phyloP scores from a whole-genome alignment of 441 rosid genomes.

The Adansonia rubrostipa region DNA sequence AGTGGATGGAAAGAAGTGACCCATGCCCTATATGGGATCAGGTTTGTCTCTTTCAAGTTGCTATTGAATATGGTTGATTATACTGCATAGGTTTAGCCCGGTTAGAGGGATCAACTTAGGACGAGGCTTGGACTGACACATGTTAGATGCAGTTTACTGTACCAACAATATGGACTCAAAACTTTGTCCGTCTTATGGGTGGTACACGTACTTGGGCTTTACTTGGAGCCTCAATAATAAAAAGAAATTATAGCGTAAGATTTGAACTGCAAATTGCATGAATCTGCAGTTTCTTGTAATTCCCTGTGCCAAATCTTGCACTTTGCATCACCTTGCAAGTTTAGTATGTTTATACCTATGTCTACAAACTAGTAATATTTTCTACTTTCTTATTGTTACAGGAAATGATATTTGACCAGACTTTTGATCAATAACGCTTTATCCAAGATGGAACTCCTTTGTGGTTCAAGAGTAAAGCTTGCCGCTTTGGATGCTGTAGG shows the following conservation, averaged over 20 bases:
- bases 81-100: neutral
- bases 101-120: neutral
- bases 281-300: neutral
- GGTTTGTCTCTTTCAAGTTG: constrained; percentile 47
- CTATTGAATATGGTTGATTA: neutral
- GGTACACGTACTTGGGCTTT: too few relatives aligned
- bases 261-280: neutral
- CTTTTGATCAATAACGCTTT: constrained; percentile 37
- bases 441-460: constrained; percentile 32
- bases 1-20: constrained; percentile 94
- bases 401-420: constrained; percentile 50
- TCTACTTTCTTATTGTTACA: constrained; percentile 32
- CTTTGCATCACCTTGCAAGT: constrained; percentile 2
- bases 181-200: neutral
- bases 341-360: neutral
- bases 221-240: neutral
- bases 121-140: neutral
- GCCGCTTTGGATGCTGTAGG: constrained; percentile 29
- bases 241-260: neutral
- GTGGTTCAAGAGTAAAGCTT: constrained; percentile 28
- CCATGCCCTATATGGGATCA: constrained; percentile 81
- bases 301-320: neutral
- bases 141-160: neutral
- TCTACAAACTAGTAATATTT: neutral
- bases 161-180: neutral